Evolutionary conservation across 768 basidiomycete genomes (phyloP), one percentile per base, ranked within the genome.

Genomic region (Auriscalpium orientale): DNA sequence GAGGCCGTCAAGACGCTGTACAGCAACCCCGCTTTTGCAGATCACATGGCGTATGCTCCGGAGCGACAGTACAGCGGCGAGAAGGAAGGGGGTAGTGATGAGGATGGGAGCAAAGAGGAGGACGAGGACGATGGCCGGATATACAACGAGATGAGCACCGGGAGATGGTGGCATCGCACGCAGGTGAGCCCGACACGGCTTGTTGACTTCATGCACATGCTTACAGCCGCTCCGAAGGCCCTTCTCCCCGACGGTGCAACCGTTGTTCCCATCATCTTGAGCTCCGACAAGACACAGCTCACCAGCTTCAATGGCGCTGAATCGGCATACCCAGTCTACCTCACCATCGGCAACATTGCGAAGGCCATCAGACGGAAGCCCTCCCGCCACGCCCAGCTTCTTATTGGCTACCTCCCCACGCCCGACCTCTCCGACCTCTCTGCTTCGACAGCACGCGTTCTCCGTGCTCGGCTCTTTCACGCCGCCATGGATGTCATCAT

Each of bases 261-360:
- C 2, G 48, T 65, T 12, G 49, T 67, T 0, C 59, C 62, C 0
- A 53, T 63, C 33, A 61, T 66, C 18, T 18, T 62, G 2, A 51
- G 54, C 8, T 63, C 60, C 0, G 58, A 67, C 47, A 67, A 67
- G 50, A 65, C 63, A 0, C 51, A 62, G 44, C 56, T 64, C 37
- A 58, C 61, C 1, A 49, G 49, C 46, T 64, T 65, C 54, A 50
- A 51, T 4, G 65, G 65, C 1, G 47, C 64, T n/a, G 46, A 64
- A 22, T n/a, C 40, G 3, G 67, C 66, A 15, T 68, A 64, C 51
- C 69, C 71, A 2, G 61, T 72, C 3, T 71, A 71, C 46, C 21
- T 71, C 1, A 64, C 66, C 0, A 59, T 70, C 20, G 68, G 66
- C 3, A 67, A 65, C 44, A 62, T 67, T 12, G 33, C 51, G 6